Evolutionary conservation across 2,329 filamentous ascomycete genomes (phyloP), one percentile per base, ranked within the genome.

Genomic region (Sporothrix variecibatus): DNA sequence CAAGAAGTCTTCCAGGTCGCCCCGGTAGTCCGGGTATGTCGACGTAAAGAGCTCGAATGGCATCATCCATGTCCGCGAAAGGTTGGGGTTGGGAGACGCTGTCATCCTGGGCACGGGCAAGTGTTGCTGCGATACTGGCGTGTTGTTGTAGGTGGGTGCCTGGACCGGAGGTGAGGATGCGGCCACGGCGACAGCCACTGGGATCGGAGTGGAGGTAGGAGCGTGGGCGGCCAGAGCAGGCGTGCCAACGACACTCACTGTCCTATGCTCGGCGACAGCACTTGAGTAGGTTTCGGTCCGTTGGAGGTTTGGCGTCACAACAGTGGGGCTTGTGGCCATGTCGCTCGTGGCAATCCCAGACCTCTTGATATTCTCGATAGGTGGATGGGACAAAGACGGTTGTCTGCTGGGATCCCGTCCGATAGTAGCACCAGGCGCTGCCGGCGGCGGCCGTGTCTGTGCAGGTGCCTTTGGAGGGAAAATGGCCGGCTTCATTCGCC

Each of bases 1-100:
- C 31, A 87, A 77, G 72, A 89, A 89, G 11, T 82, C 78, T 3
- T 76, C 77, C 3, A 82, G 77, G 34, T 77, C 83, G 1, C 84
- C 86, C 1, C 73, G 73, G 71, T 85, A 85, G 26, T 81, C 80
- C 4, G 86, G 85, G 75, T 89, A 89, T 0, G 80, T 79, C 0
- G 75, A 60, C 3, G 75, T 79, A 75, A 86, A 89, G 1, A 79
- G 77, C 3, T 81, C 79, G 72, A 82, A 86, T 0, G 79, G 80
- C 5, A 51, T 68, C 67, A 68, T 69, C 76, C 76, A 76, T 3
- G 75, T 76, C 38, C 49, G 34, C 12, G 23, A 31, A 8, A 56
- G 20, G 8, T 64, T 4, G 65, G 65, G 26, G 12, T 56, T 4
- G 65, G 65, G 26, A 23, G 62, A 67, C 23, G 38, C 11, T 4